Conservation (phyloP, 2,329 filamentous ascomycete species). For the Alternaria postmessia region DNA sequence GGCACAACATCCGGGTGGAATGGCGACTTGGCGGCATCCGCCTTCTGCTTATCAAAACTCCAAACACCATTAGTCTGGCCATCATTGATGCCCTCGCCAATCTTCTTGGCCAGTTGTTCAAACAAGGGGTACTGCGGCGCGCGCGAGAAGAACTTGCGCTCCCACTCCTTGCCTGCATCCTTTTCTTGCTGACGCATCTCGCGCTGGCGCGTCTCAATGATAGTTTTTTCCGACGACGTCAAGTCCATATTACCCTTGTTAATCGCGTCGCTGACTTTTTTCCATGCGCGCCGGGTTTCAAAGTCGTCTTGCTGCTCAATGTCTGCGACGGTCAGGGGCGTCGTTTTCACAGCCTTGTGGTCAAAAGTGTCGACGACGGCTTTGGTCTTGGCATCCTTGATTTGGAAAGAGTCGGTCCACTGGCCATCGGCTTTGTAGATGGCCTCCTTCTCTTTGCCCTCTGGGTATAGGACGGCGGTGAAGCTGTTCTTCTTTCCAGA, state of each 20-base stretch:
- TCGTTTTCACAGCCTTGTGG: constrained; percentile 60
- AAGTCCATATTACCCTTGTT: constrained; percentile 83
- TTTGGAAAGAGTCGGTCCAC: constrained; percentile 84
- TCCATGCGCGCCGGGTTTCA: constrained; percentile 88
- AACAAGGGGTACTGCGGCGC: constrained; percentile 52
- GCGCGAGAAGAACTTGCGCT: constrained; percentile 79
- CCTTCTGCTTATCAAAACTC: constrained; percentile 69
- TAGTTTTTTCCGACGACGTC: constrained; percentile 79
- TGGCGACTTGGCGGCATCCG: constrained; percentile 37
- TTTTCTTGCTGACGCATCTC: constrained; percentile 77
- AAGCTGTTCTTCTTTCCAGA: constrained; percentile 96
- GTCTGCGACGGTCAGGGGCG: constrained; percentile 74
- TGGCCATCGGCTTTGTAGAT: constrained; percentile 86
- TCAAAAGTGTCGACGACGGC: constrained; percentile 55
- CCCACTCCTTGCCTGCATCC: constrained; percentile 78
- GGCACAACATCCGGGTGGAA: constrained; percentile 40
- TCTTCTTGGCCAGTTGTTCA: constrained; percentile 57
- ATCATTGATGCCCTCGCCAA: constrained; percentile 62
- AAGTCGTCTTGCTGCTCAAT: constrained; percentile 83
- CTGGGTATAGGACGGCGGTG: constrained; percentile 75
- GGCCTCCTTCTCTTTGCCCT: constrained; percentile 73
- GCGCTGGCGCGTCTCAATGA: constrained; percentile 89
- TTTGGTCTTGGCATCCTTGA: constrained; percentile 71
- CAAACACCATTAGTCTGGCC: constrained; percentile 75
- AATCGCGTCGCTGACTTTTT: constrained; percentile 83